phyloP scores from a whole-genome alignment of 2,329 filamentous ascomycete genomes.

The Penicillium sp. region DNA sequence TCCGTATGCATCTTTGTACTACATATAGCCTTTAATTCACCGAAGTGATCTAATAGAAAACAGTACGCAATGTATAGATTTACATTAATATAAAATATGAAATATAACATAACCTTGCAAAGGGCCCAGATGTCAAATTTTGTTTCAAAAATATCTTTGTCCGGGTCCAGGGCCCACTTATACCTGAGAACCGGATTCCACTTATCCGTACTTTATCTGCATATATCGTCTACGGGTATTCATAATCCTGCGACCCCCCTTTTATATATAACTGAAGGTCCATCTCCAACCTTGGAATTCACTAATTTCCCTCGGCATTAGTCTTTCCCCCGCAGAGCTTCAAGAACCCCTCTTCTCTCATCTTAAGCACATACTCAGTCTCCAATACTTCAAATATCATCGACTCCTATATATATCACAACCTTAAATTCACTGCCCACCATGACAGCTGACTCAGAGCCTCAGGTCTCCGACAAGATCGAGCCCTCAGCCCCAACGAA shows the following conservation, averaged over 20 bases:
- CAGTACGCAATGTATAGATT: not conserved
- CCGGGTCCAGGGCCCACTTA: not conserved
- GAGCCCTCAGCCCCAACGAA: conserved; percentile 28
- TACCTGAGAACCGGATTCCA: not conserved
- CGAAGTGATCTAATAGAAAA: too few species aligned
- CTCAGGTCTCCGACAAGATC: conserved; percentile 25
- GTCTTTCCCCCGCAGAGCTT: not conserved
- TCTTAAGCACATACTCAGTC: not conserved
- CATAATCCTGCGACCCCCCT: not conserved
- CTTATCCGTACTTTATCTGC: not conserved
- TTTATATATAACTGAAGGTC: not conserved
- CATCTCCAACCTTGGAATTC: not conserved
- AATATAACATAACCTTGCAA: not conserved
- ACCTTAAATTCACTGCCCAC: conserved; percentile 10
- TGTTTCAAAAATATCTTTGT: not conserved
- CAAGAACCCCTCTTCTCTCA: not conserved
- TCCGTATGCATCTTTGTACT: not conserved
- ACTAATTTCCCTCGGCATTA: not conserved
- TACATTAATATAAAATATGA: too few species aligned
- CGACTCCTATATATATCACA: not conserved
- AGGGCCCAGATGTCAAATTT: not conserved
- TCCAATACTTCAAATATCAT: not conserved
- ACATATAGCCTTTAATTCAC: not conserved
- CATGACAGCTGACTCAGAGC: conserved; percentile 28
- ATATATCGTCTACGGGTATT: not conserved